phyloP scores from a whole-genome alignment of 169 alveolate genomes.

The Cryptosporidium muris region DNA sequence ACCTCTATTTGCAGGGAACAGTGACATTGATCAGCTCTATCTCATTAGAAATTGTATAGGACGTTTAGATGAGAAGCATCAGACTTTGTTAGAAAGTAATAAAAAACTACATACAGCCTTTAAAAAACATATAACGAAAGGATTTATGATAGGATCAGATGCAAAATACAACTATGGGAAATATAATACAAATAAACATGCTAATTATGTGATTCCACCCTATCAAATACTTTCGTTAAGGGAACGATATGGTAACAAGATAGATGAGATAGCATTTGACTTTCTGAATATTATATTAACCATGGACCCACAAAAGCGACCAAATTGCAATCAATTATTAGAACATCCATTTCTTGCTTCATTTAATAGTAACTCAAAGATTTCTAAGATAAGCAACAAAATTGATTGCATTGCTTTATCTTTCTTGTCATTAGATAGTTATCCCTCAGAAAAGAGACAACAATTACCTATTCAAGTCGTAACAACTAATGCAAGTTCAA shows the following conservation, averaged over 20 bases:
- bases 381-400: background rate
- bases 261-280: slow-evolving; percentile 78
- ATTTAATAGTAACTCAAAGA: background rate
- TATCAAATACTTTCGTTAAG: slow-evolving; percentile 75
- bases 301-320: slow-evolving; percentile 85
- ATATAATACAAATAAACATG: slow-evolving; percentile 71
- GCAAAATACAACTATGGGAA: slow-evolving; percentile 79
- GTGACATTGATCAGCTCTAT: slow-evolving; percentile 87
- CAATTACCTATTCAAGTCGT: too few relatives aligned
- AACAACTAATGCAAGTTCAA: too few relatives aligned
- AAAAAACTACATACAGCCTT: slow-evolving; percentile 72
- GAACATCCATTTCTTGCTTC: slow-evolving; percentile 82
- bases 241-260: slow-evolving; percentile 81
- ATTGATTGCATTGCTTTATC: background rate
- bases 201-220: slow-evolving; percentile 46
- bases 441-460: too few relatives aligned
- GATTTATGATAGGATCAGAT: slow-evolving; percentile 80
- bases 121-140: slow-evolving; percentile 51
- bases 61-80: slow-evolving; percentile 77
- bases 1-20: slow-evolving; percentile 93
- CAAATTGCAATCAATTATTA: slow-evolving; percentile 81
- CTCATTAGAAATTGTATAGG: slow-evolving; percentile 84
- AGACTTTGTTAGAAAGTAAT: slow-evolving; percentile 81
- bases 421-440: background rate
- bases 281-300: slow-evolving; percentile 83